Evolutionary conservation across 306 rosid species (phyloP), one percentile per base, ranked within the genome.

Genomic region (Carpinus fangiana): DNA sequence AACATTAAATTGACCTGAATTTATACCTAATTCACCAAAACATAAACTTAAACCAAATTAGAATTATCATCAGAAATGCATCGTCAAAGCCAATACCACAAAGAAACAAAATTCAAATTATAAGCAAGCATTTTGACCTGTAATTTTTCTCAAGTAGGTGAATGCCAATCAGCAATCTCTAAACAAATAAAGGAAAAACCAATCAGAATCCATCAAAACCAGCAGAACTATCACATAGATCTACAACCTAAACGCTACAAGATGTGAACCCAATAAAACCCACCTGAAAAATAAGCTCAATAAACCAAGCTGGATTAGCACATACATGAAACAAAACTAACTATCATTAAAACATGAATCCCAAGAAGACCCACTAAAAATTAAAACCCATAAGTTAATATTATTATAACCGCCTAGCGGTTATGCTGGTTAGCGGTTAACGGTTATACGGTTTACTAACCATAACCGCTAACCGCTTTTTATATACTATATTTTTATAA

Each of bases 271-370:
- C 14, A 41, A 21, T 18, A 55, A 20, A 68, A 52, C 70, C 48
- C 48, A 80, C 41, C 20, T 12, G 13, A 16, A 6, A 13, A 5
- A 51, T 50, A 36, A 53, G 68, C 36, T 18, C 61, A 21, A 73
- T 4, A 53, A 55, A 28, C 55, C 28, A 41, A 76, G 66, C 7
- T 53, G 14, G 72, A 28, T 53, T 12, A 21, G 52, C 8, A 59
- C 4, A 16, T 68, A 70, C 6, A 48, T 34, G 48, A 66, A 66
- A 65, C 48, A 55, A 55, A 52, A 53, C 16, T 36, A 67, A 62
- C 41, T 11, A 26, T 31, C 48, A 76, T 26, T 18, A 47, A 72
- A 77, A 45, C 81, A 69, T 38, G 31, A 72, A 72, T 73, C 72
- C 66, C 17, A 73, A 13, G 26, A 53, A 69, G 70, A 69, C 45